phyloP scores from a whole-genome alignment of 1,139 yeast genomes.

The Kurtzmaniella quercitrusa region DNA sequence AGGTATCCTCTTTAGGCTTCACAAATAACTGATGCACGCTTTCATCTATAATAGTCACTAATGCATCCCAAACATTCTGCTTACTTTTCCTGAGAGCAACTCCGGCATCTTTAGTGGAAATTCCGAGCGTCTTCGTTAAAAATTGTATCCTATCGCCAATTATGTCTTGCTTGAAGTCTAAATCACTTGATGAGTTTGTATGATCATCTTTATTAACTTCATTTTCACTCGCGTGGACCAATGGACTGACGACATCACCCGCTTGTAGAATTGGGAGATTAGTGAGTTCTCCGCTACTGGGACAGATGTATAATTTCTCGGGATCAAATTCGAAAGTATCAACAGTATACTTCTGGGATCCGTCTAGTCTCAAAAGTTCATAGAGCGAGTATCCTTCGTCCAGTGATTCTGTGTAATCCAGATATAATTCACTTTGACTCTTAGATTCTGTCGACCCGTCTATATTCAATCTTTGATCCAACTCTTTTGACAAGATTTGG shows the following conservation, averaged over 20 bases:
- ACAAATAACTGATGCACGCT: background rate
- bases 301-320: background rate
- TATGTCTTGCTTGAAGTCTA: too few species aligned
- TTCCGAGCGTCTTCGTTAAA: background rate
- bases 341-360: background rate
- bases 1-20: background rate
- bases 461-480: background rate
- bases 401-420: background rate
- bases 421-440: background rate
- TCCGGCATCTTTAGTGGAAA: background rate
- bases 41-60: background rate
- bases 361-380: background rate
- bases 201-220: background rate
- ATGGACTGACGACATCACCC: background rate
- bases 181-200: too few species aligned
- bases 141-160: background rate
- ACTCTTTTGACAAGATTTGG: background rate
- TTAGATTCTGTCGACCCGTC: too few species aligned
- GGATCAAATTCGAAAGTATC: constrained; percentile 1
- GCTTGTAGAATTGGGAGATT: background rate
- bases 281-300: background rate
- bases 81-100: background rate
- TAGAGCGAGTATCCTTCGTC: background rate
- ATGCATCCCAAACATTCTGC: background rate
- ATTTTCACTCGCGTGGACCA: background rate